Percentiles rank a stretch among this genome's conserved stretches.
Evolutionary conservation across 1,284 basidiomycete genomes (phyloP).

Genomic region (Tilletia caries): DNA sequence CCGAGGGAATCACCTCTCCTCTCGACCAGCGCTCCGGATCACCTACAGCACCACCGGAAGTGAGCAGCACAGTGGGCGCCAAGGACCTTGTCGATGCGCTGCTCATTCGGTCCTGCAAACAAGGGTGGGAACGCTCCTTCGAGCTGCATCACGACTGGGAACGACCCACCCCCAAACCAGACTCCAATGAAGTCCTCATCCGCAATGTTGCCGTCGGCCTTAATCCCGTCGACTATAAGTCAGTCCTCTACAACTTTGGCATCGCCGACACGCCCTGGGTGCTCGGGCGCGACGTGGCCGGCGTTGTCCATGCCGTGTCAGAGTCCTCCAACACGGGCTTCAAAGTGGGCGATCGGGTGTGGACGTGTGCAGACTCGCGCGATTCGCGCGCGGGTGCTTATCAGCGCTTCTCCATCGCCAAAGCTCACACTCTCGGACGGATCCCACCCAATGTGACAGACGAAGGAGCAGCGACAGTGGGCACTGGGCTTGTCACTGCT

Average conservation of each 20-base stretch:
- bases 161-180: constrained; percentile 5
- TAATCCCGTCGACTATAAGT: constrained; percentile 45
- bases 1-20: not conserved
- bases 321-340: constrained; percentile 56
- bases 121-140: constrained; percentile 44
- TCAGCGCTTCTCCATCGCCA: constrained; percentile 32
- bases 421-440: constrained; percentile 27
- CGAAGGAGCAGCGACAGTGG: constrained; percentile 38
- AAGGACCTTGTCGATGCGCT: constrained; percentile 21
- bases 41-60: constrained; percentile 9
- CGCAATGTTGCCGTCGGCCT: constrained; percentile 34
- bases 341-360: constrained; percentile 57
- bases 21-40: not conserved
- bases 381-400: constrained; percentile 37
- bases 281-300: constrained; percentile 58
- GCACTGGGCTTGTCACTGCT: constrained; percentile 51
- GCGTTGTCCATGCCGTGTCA: constrained; percentile 55
- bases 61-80: constrained; percentile 4
- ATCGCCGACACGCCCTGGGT: constrained; percentile 49
- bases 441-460: constrained; percentile 25
- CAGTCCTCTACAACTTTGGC: constrained; percentile 40
- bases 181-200: constrained; percentile 29
- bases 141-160: constrained; percentile 32
- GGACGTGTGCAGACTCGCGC: constrained; percentile 45
- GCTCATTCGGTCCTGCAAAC: constrained; percentile 33